phyloP scores from a whole-genome alignment of 352 stramenopile genomes.

The Peronospora farinosa region DNA sequence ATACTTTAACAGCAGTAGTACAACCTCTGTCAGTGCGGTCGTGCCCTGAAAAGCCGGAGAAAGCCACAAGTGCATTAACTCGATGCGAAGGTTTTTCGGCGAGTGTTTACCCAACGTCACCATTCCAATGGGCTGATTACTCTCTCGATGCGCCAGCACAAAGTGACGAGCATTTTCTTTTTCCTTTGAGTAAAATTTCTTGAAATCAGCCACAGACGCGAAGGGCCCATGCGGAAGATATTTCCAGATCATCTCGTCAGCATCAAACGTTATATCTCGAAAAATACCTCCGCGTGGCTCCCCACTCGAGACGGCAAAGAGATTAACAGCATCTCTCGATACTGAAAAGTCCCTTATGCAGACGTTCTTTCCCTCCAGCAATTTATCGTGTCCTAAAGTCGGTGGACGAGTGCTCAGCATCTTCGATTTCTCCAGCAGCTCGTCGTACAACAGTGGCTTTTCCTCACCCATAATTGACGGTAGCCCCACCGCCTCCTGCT shows the following conservation, averaged over 20 bases:
- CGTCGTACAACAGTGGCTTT: slow-evolving; percentile 85
- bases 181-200: slow-evolving; percentile 32
- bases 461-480: slow-evolving; percentile 46
- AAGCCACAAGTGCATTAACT: slow-evolving; percentile 79
- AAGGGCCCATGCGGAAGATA: slow-evolving; percentile 68
- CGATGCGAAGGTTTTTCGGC: slow-evolving; percentile 66
- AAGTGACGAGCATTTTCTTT: slow-evolving; percentile 43
- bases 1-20: slow-evolving; percentile 65
- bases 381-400: slow-evolving; percentile 18
- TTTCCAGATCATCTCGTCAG: slow-evolving; percentile 74
- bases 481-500: slow-evolving; percentile 64
- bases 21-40: slow-evolving; percentile 39
- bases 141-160: slow-evolving; percentile 53
- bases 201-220: slow-evolving; percentile 29
- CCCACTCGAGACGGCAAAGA: slow-evolving; percentile 52
- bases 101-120: slow-evolving; percentile 68
- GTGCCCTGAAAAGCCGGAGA: slow-evolving; percentile 66
- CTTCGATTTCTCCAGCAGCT: slow-evolving; percentile 57
- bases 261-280: slow-evolving; percentile 50
- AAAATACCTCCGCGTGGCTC: slow-evolving; percentile 47
- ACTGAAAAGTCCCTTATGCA: slow-evolving; percentile 40
- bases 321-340: slow-evolving; percentile 19
- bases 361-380: slow-evolving; percentile 38
- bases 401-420: slow-evolving; percentile 30
- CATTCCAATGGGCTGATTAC: slow-evolving; percentile 63